These are phyloP conservation scores for Naematelia aurantialba DNA, from an alignment of 768 basidiomycete genomes.

Conservation along the genomic window DNA sequence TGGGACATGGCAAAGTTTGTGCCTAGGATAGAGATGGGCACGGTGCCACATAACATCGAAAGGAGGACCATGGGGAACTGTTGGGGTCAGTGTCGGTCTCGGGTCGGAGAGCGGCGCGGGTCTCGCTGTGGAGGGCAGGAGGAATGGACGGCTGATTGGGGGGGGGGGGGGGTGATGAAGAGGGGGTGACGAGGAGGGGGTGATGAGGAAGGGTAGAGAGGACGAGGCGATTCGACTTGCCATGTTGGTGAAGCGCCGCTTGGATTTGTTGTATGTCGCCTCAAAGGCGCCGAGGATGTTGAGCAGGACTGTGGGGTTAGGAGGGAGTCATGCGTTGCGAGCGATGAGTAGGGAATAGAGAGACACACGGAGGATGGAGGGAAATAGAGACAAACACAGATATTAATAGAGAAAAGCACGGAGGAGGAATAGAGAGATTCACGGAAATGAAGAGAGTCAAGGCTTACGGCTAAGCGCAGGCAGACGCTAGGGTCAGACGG, in stretches of 20 bases:
- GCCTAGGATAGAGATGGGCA: constrained; percentile 75
- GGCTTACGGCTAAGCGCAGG: too few species aligned
- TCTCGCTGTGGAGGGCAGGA: too few species aligned
- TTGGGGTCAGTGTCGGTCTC: not conserved
- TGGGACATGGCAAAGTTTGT: constrained; percentile 70
- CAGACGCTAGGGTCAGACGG: too few species aligned
- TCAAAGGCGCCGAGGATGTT: constrained; percentile 76
- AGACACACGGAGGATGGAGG: too few species aligned
- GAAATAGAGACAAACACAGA: too few species aligned
- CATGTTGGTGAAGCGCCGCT: constrained; percentile 70
- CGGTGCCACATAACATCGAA: constrained; percentile 69
- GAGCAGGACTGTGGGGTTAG: constrained; percentile 57
- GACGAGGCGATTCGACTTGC: constrained; percentile 51
- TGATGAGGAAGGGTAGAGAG: not conserved
- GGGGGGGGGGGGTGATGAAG: too few species aligned
- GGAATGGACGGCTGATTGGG: too few species aligned
- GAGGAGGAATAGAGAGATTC: too few species aligned
- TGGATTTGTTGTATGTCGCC: constrained; percentile 73
- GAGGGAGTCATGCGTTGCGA: not conserved
- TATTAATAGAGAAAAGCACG: too few species aligned
- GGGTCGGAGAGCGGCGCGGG: too few species aligned
- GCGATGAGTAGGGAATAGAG: too few species aligned
- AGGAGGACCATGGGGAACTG: constrained; percentile 66
- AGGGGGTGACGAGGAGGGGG: not conserved
- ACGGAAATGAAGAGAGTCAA: too few species aligned